Percentiles rank a stretch among this genome's conserved stretches.
phyloP scores from a whole-genome alignment of 1,139 yeast genomes.

The Pichia sorboxylosa region DNA sequence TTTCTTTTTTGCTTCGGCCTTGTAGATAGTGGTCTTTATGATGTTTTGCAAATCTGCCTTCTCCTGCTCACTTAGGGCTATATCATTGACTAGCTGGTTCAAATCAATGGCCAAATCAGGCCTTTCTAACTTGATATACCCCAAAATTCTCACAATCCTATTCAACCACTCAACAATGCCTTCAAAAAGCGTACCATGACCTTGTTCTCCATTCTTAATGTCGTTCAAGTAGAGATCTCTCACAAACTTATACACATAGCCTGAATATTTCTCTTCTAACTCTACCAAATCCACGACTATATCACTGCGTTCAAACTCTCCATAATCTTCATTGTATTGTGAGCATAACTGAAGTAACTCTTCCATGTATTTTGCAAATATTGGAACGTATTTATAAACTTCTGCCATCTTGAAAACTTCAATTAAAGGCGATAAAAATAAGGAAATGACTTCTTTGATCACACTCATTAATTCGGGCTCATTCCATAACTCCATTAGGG shows the following conservation, averaged over 20 bases:
- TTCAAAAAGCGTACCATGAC: slow-evolving; percentile 47
- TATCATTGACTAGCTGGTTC: slow-evolving; percentile 20
- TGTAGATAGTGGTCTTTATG: slow-evolving; percentile 32
- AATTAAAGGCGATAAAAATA: slow-evolving; percentile 79
- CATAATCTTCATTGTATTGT: slow-evolving; percentile 34
- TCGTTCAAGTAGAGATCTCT: slow-evolving; percentile 70
- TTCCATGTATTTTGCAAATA: slow-evolving; percentile 60
- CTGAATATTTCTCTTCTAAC: slow-evolving; percentile 59
- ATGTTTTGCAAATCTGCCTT: slow-evolving; percentile 31
- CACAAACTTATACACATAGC: slow-evolving; percentile 58
- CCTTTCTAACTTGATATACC: slow-evolving; percentile 48
- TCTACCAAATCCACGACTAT: slow-evolving; percentile 57
- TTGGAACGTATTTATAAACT: slow-evolving; percentile 62
- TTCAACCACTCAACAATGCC: slow-evolving; percentile 61
- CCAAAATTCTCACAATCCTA: slow-evolving; percentile 42
- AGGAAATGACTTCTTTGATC: slow-evolving; percentile 58
- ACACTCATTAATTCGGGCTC: slow-evolving; percentile 69
- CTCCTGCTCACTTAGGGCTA: slow-evolving; percentile 20
- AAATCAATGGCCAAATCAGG: slow-evolving; percentile 34
- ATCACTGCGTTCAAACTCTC: slow-evolving; percentile 17
- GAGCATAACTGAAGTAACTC: slow-evolving; percentile 51
- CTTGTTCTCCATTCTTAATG: slow-evolving; percentile 21
- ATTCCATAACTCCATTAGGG: slow-evolving; percentile 68
- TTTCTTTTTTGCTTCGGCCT: slow-evolving; percentile 15
- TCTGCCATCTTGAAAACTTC: slow-evolving; percentile 65